phyloP scores from a whole-genome alignment of 331 rosid genomes.

The Telfairia occidentalis region DNA sequence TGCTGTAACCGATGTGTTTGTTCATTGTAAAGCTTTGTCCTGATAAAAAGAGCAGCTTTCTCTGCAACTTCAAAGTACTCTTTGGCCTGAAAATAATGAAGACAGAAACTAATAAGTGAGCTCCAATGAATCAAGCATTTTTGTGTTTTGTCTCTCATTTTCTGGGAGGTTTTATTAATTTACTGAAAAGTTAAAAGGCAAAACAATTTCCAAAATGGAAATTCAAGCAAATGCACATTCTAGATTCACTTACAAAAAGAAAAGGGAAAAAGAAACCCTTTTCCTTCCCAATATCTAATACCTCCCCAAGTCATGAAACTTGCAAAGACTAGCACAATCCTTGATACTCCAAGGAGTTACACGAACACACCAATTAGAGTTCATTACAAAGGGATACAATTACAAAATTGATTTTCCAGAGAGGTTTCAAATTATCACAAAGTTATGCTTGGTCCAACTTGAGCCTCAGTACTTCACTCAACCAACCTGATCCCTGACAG shows the following conservation, averaged over 20 bases:
- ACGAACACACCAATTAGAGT: too few relatives aligned
- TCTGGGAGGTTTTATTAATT: background rate
- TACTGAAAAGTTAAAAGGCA: background rate
- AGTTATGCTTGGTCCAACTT: background rate
- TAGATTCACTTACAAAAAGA: too few relatives aligned
- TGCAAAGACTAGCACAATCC: background rate
- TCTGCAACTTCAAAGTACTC: slow-evolving; percentile 67
- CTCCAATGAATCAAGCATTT: background rate
- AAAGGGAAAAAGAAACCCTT: too few relatives aligned
- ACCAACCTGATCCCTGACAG: background rate
- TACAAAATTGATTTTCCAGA: too few relatives aligned
- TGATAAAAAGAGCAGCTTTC: slow-evolving; percentile 65
- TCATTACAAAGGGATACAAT: too few relatives aligned
- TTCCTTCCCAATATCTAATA: too few relatives aligned
- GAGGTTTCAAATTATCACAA: too few relatives aligned
- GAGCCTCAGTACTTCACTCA: background rate
- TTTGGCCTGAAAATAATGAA: slow-evolving; percentile 39
- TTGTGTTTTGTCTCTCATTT: background rate
- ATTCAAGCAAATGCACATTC: background rate
- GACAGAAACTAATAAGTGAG: background rate
- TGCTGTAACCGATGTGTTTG: slow-evolving; percentile 55
- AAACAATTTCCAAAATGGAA: background rate
- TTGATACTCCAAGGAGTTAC: background rate
- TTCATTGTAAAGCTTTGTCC: slow-evolving; percentile 49
- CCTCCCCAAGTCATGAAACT: too few relatives aligned